A percentile compares a stretch with the other conserved stretches of the same genome.
phyloP scores from a whole-genome alignment of 345 rosid species.

The Durio zibethinus region DNA sequence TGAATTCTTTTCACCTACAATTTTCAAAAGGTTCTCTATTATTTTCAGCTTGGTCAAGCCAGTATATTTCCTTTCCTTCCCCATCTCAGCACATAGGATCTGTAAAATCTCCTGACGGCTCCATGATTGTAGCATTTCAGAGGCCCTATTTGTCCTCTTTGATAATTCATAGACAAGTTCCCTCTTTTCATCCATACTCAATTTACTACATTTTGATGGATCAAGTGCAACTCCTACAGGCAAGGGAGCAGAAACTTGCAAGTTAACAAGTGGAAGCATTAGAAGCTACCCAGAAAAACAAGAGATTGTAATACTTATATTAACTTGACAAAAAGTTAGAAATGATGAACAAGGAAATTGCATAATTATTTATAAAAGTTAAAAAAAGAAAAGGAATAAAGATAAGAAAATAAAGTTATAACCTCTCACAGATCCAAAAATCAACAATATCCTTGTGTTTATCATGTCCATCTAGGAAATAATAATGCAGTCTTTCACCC shows the following conservation, averaged over 20 bases:
- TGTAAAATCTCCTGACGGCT: conserved; percentile 90
- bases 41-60: conserved; percentile 88
- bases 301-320: background rate
- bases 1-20: conserved; percentile 65
- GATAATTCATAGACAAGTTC: conserved; percentile 80
- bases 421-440: background rate
- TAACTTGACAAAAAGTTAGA: background rate
- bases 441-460: background rate
- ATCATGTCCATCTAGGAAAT: background rate
- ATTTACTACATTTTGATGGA: conserved; percentile 50
- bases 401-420: background rate
- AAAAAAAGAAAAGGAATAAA: background rate
- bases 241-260: conserved; percentile 2
- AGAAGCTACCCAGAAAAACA: background rate
- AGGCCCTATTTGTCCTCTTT: conserved; percentile 55
- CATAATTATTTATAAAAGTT: background rate
- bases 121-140: conserved; percentile 81
- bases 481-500: conserved; percentile 3
- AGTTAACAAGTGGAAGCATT: background rate
- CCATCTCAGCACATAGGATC: conserved; percentile 91
- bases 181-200: conserved; percentile 75
- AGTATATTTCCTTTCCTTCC: conserved; percentile 96
- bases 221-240: conserved; percentile 37
- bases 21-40: conserved; percentile 77
- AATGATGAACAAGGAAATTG: background rate